Base-by-base conservation (phyloP, 1,139 yeast genomes). In the Tardiomyces digboiensis region DNA sequence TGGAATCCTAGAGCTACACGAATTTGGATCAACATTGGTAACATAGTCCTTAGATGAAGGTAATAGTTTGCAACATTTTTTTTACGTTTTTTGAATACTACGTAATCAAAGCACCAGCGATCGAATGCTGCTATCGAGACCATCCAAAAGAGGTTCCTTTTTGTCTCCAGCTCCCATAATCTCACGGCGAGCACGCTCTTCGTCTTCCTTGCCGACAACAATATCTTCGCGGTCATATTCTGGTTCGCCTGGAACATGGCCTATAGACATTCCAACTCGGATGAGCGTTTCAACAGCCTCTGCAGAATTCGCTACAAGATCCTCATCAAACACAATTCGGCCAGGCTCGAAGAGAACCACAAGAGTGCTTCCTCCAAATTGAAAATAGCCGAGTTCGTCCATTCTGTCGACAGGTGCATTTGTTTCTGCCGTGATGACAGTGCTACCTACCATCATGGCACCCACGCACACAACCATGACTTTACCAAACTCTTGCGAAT, bases 361-460 rank as follows among this genome's bases (percentile, higher is more conserved):
- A 14, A 87, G 72, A 0, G 98, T 91, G 0, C 95, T 85, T 0
- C 97, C 98, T 14, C 98, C 98, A 67, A 89, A 91, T 59, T 88
- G 86, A 70, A 91, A 91, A 58, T 86, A 89, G 0, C 98, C 98
- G 38, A 91, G 66, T 57, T 91, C 97, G 40, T 85, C 93, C 7
- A 91, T 85, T 44, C 91, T 71, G 14, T 65, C 56, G 6, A 89
- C 72, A 1, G 46, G 42, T 38, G 79, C 78, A 2, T 86, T 87
- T 39, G 72, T 76, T 42, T 72, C 58, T n/a, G 79, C 80, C 0
- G 91, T 81, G 33, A 89, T 64, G 0, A 87, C 75, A 2, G 82
- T 88, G 2, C 95, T 83, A 0, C 97, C 97, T 3, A 91, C 98
- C 97, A 91, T 88, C 97, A 91, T 91, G 1, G 98, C 98, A 21